Evolutionary conservation across 305 asterid species (phyloP).

Genomic region (Rubia occidens): DNA sequence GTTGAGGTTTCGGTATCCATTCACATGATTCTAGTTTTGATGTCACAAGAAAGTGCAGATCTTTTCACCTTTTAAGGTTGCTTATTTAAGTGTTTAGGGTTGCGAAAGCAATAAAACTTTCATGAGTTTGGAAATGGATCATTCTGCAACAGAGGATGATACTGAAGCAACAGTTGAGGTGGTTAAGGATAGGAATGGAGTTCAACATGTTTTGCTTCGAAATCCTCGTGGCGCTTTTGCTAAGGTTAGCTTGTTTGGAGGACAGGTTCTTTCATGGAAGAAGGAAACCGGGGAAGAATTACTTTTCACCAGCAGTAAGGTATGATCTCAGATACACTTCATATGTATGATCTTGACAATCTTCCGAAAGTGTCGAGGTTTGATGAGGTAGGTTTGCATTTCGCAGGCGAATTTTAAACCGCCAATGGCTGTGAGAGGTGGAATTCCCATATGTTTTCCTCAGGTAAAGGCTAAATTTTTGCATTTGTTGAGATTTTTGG

Average conservation of each 20-base stretch:
- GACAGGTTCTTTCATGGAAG: slow-evolving; percentile 87
- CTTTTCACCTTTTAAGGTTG: slow-evolving; percentile 14
- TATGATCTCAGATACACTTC: slow-evolving; percentile 11
- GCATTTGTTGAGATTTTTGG: neutral
- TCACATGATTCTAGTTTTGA: slow-evolving; percentile 46
- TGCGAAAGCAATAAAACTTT: slow-evolving; percentile 15
- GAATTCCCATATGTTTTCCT: slow-evolving; percentile 73
- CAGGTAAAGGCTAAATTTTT: slow-evolving; percentile 32
- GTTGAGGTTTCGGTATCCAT: slow-evolving; percentile 40
- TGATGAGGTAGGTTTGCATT: neutral
- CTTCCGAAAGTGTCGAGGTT: slow-evolving; percentile 1
- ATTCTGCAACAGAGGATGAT: slow-evolving; percentile 35
- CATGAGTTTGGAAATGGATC: slow-evolving; percentile 45
- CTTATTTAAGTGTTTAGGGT: slow-evolving; percentile 5
- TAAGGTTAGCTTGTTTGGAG: slow-evolving; percentile 81
- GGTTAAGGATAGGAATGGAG: slow-evolving; percentile 50
- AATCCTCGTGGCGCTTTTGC: slow-evolving; percentile 64
- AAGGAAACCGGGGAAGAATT: slow-evolving; percentile 56
- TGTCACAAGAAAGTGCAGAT: slow-evolving; percentile 46
- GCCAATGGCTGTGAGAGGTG: slow-evolving; percentile 76
- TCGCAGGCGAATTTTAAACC: slow-evolving; percentile 68
- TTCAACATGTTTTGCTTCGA: slow-evolving; percentile 47
- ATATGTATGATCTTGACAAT: neutral
- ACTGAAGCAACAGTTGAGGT: slow-evolving; percentile 34
- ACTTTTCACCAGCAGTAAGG: slow-evolving; percentile 65